Evolutionary conservation across 2,329 filamentous ascomycete genomes (phyloP), one percentile per base, ranked within the genome.

Genomic region (Claviceps maximensis): DNA sequence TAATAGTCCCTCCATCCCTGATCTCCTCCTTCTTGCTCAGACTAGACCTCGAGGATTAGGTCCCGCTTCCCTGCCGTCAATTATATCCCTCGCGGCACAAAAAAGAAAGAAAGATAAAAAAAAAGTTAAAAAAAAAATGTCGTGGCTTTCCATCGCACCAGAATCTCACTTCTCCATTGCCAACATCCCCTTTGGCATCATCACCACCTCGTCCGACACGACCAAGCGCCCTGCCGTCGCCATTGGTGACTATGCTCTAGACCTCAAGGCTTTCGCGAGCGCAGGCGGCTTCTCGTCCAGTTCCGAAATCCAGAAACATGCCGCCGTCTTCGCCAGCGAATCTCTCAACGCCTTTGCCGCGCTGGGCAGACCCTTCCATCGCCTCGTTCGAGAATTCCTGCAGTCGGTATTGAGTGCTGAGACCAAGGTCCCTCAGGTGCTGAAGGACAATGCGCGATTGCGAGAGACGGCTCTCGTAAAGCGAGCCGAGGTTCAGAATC

Each of bases 111-210:
- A 27, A 7, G 4, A 12, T 15, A 15, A 2, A 7, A 4, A 44
- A 44, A 44, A 25, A 6, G n/a, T 7, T 4, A 19, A 42, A 21
- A 42, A 12, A 6, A 42, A 13, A 21, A 53, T 54, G 54, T 63
- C 61, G 41, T 65, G 63, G 63, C 57, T 65, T 33, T 33, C 56
- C 45, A 59, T 65, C 53, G 47, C 59, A 19, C 53, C 58, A 10
- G 55, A 57, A 23, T 61, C 59, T 15, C 59, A 62, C 60, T 90
- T 90, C 69, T 88, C 86, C 9, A 71, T 91, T 50, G 80, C 83
- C 62, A 93, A 93, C 64, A 84, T 93, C 52, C 87, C 87, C 1
- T 91, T 91, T 62, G 87, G 87, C 61, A 82, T 93, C 71, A 87
- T 93, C 63, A 84, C 82, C 31, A 84, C 84, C 1, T 58, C 74